Conservation (phyloP, 1,284 basidiomycete species). For the Rhodofomes roseus region DNA sequence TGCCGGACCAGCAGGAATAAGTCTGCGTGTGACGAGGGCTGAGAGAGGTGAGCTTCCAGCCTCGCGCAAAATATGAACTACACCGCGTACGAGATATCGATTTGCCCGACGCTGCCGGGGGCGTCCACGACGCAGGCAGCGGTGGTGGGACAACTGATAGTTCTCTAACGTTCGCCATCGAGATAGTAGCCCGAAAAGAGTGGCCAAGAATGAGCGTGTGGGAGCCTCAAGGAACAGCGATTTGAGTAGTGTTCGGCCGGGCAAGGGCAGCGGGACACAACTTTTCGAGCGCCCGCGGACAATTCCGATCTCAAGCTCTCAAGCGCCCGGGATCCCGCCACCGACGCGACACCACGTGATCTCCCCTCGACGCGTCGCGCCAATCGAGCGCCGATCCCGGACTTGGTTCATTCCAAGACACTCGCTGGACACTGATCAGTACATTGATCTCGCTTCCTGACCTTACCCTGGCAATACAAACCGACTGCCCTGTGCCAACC, state of each 20-base stretch:
- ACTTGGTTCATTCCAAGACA: neutral
- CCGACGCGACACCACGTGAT: neutral
- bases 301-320: neutral
- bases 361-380: neutral
- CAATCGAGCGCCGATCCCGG: neutral
- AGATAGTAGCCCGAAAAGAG: neutral
- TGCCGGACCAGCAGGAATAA: conserved; percentile 83
- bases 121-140: conserved; percentile 26
- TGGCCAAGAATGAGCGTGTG: neutral
- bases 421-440: neutral
- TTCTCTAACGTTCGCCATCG: conserved; percentile 30
- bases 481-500: too few relatives aligned
- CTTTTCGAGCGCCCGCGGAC: neutral
- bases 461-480: too few relatives aligned
- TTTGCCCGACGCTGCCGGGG: conserved; percentile 25
- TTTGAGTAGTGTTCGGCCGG: neutral
- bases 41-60: neutral
- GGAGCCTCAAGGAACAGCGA: too few relatives aligned
- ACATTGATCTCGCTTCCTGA: too few relatives aligned
- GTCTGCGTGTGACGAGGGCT: conserved; percentile 38
- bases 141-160: conserved; percentile 31
- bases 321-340: neutral
- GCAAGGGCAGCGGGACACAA: neutral
- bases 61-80: neutral
- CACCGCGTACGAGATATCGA: conserved; percentile 30